A percentile compares a stretch with the other conserved stretches of the same genome.
Evolutionary conservation across 495 filamentous ascomycete species (phyloP).

Genomic region (Lasiosphaeriaceae sp.): DNA sequence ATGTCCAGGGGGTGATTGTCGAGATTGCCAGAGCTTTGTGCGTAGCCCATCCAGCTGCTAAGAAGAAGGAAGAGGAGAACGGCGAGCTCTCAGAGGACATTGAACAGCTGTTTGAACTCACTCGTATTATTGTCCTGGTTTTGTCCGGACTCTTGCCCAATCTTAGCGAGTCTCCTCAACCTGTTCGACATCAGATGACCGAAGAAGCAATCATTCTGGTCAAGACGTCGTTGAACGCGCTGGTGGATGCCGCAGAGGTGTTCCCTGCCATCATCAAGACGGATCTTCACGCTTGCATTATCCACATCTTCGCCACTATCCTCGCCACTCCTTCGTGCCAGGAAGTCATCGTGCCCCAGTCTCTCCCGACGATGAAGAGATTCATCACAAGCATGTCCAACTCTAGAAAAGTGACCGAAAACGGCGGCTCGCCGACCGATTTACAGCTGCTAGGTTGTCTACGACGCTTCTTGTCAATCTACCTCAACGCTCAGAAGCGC

Average conservation of each 20-base stretch:
- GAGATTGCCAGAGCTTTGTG: constrained; percentile 89
- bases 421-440: constrained; percentile 37
- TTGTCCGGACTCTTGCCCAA: constrained; percentile 84
- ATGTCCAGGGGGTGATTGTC: constrained; percentile 89
- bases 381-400: constrained; percentile 72
- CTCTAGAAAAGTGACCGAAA: constrained; percentile 27
- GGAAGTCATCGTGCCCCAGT: constrained; percentile 80
- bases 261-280: constrained; percentile 96
- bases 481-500: constrained; percentile 77
- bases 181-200: constrained; percentile 64
- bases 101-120: constrained; percentile 95
- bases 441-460: constrained; percentile 65
- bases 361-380: constrained; percentile 85
- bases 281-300: constrained; percentile 92
- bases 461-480: constrained; percentile 72
- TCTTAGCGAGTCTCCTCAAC: constrained; percentile 69
- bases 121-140: constrained; percentile 89
- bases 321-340: constrained; percentile 85
- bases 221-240: constrained; percentile 71
- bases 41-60: constrained; percentile 82
- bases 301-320: constrained; percentile 94
- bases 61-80: constrained; percentile 61
- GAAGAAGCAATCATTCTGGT: constrained; percentile 85
- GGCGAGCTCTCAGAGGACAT: constrained; percentile 91
- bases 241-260: constrained; percentile 90